Evolutionary conservation across 2,329 filamentous ascomycete genomes (phyloP).

Genomic region (Fusarium oligoseptatum): DNA sequence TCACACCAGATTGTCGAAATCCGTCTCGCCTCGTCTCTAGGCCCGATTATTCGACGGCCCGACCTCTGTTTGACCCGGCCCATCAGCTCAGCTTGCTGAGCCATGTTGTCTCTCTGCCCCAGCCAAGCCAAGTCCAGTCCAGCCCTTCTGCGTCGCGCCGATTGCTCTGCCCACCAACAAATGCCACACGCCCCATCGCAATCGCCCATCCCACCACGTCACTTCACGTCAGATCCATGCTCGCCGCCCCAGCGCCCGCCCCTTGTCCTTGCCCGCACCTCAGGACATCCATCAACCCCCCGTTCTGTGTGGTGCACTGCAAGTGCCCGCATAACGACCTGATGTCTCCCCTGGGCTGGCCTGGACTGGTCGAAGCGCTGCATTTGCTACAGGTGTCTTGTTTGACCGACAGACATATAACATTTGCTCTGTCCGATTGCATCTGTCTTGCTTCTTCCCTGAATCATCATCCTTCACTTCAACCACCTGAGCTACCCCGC

Average conservation of each 20-base stretch:
- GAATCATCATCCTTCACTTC: conserved; percentile 26
- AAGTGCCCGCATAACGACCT: conserved; percentile 41
- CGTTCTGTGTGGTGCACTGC: conserved; percentile 39
- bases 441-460: conserved; percentile 20
- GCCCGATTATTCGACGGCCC: conserved; percentile 41
- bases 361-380: conserved; percentile 8
- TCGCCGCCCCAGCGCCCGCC: conserved; percentile 33
- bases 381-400: conserved; percentile 22
- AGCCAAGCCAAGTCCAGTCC: conserved; percentile 18
- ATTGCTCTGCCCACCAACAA: conserved; percentile 43
- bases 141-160: conserved; percentile 35
- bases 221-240: conserved; percentile 48
- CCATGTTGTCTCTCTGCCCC: conserved; percentile 29
- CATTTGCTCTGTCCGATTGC: conserved; percentile 24
- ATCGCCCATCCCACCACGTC: conserved; percentile 46
- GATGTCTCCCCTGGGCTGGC: conserved; percentile 17
- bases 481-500: conserved; percentile 38
- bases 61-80: conserved; percentile 36
- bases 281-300: conserved; percentile 27
- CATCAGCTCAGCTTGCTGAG: conserved; percentile 36
- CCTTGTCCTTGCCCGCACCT: conserved; percentile 38
- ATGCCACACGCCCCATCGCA: conserved; percentile 43
- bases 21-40: conserved; percentile 30
- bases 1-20: conserved; percentile 14
- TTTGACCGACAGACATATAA: conserved; percentile 39